These are phyloP conservation scores for Themeda triandra DNA, from an alignment of 176 grass and related monocot genomes.

Conservation along the genomic window DNA sequence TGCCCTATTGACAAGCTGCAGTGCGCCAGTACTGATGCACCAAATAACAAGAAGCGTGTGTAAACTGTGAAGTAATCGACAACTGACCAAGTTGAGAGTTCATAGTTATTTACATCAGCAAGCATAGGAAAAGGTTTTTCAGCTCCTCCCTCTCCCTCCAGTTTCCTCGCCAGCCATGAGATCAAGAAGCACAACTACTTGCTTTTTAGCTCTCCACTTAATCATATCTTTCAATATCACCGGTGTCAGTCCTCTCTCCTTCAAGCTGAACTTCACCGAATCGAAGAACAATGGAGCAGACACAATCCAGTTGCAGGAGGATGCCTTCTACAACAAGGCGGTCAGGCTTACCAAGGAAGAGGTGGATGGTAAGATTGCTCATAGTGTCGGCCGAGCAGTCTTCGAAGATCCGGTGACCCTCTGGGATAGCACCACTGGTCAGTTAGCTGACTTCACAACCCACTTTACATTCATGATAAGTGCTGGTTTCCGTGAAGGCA, in stretches of 20 bases:
- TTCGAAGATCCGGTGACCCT: slow-evolving; percentile 47
- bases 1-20: slow-evolving; percentile 20
- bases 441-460: slow-evolving; percentile 55
- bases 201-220: slow-evolving; percentile 29
- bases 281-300: neutral
- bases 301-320: slow-evolving; percentile 35
- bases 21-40: neutral
- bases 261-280: slow-evolving; percentile 54
- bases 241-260: slow-evolving; percentile 14
- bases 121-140: slow-evolving; percentile 18
- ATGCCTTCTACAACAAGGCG: slow-evolving; percentile 50
- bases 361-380: slow-evolving; percentile 4
- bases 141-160: neutral
- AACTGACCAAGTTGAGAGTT: neutral
- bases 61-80: slow-evolving; percentile 9
- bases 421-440: slow-evolving; percentile 43
- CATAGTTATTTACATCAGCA: slow-evolving; percentile 29
- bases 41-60: neutral
- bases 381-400: slow-evolving; percentile 48
- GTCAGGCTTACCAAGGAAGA: slow-evolving; percentile 62
- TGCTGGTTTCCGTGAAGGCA: neutral
- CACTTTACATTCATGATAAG: slow-evolving; percentile 56
- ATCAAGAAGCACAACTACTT: slow-evolving; percentile 21
- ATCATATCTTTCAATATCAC: neutral
- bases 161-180: slow-evolving; percentile 35